Percentiles rank a stretch among this genome's conserved stretches.
phyloP scores from a whole-genome alignment of 805 yeast genomes.

The Pichia deserticola region DNA sequence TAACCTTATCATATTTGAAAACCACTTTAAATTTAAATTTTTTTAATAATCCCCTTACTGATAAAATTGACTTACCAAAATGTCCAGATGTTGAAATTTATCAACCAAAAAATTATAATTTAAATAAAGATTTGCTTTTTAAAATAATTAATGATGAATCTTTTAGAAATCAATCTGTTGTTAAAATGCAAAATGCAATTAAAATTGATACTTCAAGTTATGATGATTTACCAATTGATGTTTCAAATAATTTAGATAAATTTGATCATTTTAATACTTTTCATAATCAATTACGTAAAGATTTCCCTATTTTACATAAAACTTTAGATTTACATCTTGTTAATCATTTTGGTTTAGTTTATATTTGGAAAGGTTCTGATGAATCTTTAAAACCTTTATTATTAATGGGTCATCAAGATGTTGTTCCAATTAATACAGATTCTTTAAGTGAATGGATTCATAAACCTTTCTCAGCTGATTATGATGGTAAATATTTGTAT shows the following conservation, averaged over 20 bases:
- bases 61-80: not conserved
- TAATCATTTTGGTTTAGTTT: slow-evolving; percentile 39
- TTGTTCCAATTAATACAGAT: slow-evolving; percentile 39
- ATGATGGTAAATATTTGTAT: slow-evolving; percentile 31
- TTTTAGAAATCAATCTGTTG: slow-evolving; percentile 35
- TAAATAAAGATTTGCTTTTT: slow-evolving; percentile 26
- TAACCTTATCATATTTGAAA: too few relatives aligned
- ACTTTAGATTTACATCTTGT: slow-evolving; percentile 31
- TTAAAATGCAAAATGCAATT: slow-evolving; percentile 49
- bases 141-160: slow-evolving; percentile 30
- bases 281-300: slow-evolving; percentile 31
- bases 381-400: slow-evolving; percentile 35
- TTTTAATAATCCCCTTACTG: too few relatives aligned
- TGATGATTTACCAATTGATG: slow-evolving; percentile 42
- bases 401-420: slow-evolving; percentile 45
- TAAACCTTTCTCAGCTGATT: slow-evolving; percentile 33
- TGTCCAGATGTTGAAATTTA: slow-evolving; percentile 16
- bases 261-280: slow-evolving; percentile 28
- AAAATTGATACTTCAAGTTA: slow-evolving; percentile 56
- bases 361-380: slow-evolving; percentile 37
- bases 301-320: slow-evolving; percentile 35
- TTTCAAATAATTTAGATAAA: slow-evolving; percentile 46
- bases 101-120: slow-evolving; percentile 28
- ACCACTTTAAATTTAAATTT: too few relatives aligned
- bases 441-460: slow-evolving; percentile 34